These are phyloP conservation scores for Leptodontidium sp. DNA, from an alignment of 2,329 filamentous ascomycete genomes.

Conservation along the genomic window DNA sequence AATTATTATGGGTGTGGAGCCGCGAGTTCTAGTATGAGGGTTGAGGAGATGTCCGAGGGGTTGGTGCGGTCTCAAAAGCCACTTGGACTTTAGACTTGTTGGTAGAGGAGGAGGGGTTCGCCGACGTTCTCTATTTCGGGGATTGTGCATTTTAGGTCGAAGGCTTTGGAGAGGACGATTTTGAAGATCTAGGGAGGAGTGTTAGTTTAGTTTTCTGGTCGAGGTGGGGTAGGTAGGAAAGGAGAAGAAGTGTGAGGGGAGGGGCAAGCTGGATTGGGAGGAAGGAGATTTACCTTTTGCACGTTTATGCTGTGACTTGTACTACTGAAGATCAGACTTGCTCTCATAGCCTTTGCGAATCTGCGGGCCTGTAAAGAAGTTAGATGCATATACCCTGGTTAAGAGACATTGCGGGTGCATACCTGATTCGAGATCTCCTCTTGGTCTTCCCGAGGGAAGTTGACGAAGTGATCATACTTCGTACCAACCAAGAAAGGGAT, in stretches of 20 bases:
- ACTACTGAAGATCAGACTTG: slow-evolving; percentile 96
- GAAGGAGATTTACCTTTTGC: slow-evolving; percentile 76
- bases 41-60: background rate
- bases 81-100: slow-evolving; percentile 55
- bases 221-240: background rate
- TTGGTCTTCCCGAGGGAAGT: slow-evolving; percentile 95
- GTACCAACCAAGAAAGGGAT: slow-evolving; percentile 97
- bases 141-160: slow-evolving; percentile 98
- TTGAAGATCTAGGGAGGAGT: slow-evolving; percentile 86
- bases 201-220: slow-evolving; percentile 20
- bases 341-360: slow-evolving; percentile 98
- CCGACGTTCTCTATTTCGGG: slow-evolving; percentile 98
- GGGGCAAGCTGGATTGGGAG: background rate
- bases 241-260: background rate
- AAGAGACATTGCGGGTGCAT: slow-evolving; percentile 37
- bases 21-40: background rate
- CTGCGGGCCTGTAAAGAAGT: slow-evolving; percentile 75
- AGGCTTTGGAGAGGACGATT: slow-evolving; percentile 97
- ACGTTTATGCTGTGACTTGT: slow-evolving; percentile 99
- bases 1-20: slow-evolving; percentile 1
- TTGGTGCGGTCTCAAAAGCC: background rate
- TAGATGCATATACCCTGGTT: slow-evolving; percentile 3
- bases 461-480: slow-evolving; percentile 99
- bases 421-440: slow-evolving; percentile 98
- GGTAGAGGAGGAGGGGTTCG: slow-evolving; percentile 92